Evolutionary conservation across 306 rosid species (phyloP).

Genomic region (Vachellia pachyceras): DNA sequence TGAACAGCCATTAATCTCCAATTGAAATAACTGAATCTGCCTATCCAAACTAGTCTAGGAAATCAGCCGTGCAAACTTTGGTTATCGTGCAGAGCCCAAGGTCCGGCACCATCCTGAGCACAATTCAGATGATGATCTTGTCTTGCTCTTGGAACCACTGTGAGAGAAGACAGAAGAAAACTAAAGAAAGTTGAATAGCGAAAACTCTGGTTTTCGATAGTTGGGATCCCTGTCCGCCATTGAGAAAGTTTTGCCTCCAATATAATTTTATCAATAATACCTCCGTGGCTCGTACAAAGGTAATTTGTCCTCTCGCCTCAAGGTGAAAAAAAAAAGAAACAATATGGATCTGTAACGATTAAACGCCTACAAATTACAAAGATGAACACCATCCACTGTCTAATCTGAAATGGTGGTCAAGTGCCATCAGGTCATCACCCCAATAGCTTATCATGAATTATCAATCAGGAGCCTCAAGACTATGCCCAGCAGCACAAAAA

Average conservation of each 20-base stretch:
- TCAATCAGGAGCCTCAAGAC: neutral
- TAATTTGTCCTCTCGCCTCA: constrained; percentile 17
- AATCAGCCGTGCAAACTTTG: neutral
- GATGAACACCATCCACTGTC: constrained; percentile 5
- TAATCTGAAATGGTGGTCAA: neutral
- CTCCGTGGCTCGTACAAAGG: neutral
- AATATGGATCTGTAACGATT: constrained; percentile 20
- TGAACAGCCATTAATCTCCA: constrained; percentile 4
- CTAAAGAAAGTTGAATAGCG: neutral
- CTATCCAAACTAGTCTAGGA: neutral
- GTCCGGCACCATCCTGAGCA: neutral
- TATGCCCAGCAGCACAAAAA: constrained; percentile 13
- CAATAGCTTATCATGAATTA: neutral
- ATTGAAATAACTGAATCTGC: neutral
- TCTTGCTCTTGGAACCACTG: neutral
- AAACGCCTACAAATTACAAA: neutral
- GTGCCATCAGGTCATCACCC: constrained; percentile 26
- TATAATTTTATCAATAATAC: constrained; percentile 1
- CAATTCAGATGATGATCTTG: neutral
- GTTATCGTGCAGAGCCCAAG: neutral
- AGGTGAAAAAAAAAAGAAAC: neutral
- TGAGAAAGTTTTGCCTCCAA: neutral
- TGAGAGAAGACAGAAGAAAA: neutral
- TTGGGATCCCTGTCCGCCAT: neutral
- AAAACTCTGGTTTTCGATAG: neutral